phyloP scores from a whole-genome alignment of 768 basidiomycete species.

The Mycena amicta region DNA sequence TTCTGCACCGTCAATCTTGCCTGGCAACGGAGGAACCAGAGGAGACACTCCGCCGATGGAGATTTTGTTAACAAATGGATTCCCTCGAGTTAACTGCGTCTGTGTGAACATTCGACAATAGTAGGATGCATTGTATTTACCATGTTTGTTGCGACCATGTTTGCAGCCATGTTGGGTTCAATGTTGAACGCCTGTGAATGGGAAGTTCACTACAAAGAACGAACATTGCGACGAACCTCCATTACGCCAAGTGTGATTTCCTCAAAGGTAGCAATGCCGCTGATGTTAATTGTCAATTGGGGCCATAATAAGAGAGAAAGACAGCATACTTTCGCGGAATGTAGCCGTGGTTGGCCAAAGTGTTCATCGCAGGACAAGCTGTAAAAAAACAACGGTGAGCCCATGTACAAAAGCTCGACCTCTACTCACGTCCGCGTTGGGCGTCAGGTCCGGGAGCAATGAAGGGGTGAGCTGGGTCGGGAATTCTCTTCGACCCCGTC shows the following conservation, averaged over 20 bases:
- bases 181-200: slow-evolving; percentile 16
- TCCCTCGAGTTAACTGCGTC: slow-evolving; percentile 13
- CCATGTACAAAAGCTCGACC: neutral
- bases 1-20: slow-evolving; percentile 6
- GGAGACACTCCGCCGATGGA: slow-evolving; percentile 15
- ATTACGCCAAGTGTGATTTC: slow-evolving; percentile 15
- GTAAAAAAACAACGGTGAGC: slow-evolving; percentile 3
- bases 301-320: neutral
- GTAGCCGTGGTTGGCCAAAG: slow-evolving; percentile 9
- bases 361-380: slow-evolving; percentile 14
- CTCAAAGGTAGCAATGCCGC: slow-evolving; percentile 17
- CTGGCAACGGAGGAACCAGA: slow-evolving; percentile 12
- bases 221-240: no score
- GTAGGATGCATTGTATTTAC: no score
- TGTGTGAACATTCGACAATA: no score
- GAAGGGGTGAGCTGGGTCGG: slow-evolving; percentile 17
- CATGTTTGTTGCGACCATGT: slow-evolving; percentile 17
- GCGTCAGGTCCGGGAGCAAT: slow-evolving; percentile 17
- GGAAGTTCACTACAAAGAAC: no score
- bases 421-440: slow-evolving; percentile 12
- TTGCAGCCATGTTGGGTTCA: slow-evolving; percentile 10
- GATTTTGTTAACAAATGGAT: slow-evolving; percentile 17
- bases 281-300: slow-evolving; percentile 2
- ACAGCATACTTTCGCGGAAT: slow-evolving; percentile 17
- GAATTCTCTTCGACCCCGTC: slow-evolving; percentile 12